Base-by-base conservation (phyloP, 495 filamentous ascomycete species). In the Aspergillus olivimuriae region DNA sequence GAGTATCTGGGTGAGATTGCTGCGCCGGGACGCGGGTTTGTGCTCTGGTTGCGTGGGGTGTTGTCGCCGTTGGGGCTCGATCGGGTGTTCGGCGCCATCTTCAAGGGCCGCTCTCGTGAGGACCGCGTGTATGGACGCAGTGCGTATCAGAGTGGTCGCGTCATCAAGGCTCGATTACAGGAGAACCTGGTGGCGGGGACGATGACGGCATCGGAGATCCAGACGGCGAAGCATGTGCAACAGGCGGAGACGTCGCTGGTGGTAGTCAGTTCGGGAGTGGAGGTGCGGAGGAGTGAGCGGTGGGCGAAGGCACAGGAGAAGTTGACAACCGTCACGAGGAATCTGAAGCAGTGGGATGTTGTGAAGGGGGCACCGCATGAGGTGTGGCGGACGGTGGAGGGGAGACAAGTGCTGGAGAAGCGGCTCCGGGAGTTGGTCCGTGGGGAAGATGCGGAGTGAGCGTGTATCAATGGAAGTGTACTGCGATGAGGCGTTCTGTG, bases 111-210 rank as follows among this genome's bases (percentile, higher is more conserved):
- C 11, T 82, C 69, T 8, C 75, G 87, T n/a, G 79, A 85, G 56
- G 92, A 96, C 56, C 83, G 92, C 1, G 78, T 91, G 3, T 87
- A 83, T 52, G 92, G 92, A 4, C 70, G 76, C 18, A 76, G 77
- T 5, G 80, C 87, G 0, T 84, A 89, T 50, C 87, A 94, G 61
- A 76, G 70, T 12, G 89, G 84, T 11, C 87, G 83, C 48, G 83
- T 76, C 53, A 82, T 96, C 58, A 92, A 89, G 54, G 84, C 87
- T 4, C 89, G 90, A 58, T 70, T 98, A 26, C 92, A 98, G 62
- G 92, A 98, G 68, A 91, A 84, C 43, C 68, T 96, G 1, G 88
- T 95, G 15, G 92, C 89, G 8, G 72, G 81, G 43, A 83, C 82
- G 2, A 76, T 96, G 40, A 87, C 87, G 14, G 82, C 79, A 49